phyloP scores from a whole-genome alignment of 371 early-diverging fungal genomes.

The Thermomucor indicae-seudaticae region DNA sequence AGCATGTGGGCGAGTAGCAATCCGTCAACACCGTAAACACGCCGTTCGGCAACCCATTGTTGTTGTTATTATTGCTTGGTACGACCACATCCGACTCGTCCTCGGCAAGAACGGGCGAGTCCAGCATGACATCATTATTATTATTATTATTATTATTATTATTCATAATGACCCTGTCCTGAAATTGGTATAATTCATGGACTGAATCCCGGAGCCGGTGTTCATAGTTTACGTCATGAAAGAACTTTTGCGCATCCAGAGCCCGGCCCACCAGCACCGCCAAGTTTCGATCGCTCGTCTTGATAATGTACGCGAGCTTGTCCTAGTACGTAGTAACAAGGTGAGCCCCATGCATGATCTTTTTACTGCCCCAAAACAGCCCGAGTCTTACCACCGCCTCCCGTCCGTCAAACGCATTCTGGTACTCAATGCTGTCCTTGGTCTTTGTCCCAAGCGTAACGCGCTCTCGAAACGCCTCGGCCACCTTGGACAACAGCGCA shows the following conservation, averaged over 20 bases:
- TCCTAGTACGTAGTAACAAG: conserved; percentile 41
- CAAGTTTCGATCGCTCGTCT: conserved; percentile 60
- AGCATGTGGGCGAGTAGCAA: conserved; percentile 91
- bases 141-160: neutral
- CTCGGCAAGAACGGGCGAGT: neutral
- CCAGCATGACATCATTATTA: conserved; percentile 1
- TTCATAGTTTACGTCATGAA: conserved; percentile 68
- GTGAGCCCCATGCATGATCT: neutral
- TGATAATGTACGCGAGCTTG: conserved; percentile 48
- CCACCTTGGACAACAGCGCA: conserved; percentile 76
- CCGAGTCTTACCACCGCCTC: conserved; percentile 67
- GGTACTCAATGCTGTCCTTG: conserved; percentile 77
- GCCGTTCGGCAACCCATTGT: conserved; percentile 50
- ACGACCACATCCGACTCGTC: neutral
- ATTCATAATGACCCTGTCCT: conserved; percentile 21
- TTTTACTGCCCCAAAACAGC: too few species aligned
- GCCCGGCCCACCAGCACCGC: conserved; percentile 69
- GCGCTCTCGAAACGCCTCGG: conserved; percentile 60
- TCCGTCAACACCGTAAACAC: conserved; percentile 84
- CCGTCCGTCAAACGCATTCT: conserved; percentile 74
- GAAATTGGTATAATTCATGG: conserved; percentile 63
- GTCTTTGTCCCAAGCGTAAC: conserved; percentile 47
- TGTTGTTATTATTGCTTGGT: neutral
- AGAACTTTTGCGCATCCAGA: conserved; percentile 67
- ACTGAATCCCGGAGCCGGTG: conserved; percentile 61